Evolutionary conservation across 2,329 filamentous ascomycete genomes (phyloP).

Genomic region (Daldinia sp.): DNA sequence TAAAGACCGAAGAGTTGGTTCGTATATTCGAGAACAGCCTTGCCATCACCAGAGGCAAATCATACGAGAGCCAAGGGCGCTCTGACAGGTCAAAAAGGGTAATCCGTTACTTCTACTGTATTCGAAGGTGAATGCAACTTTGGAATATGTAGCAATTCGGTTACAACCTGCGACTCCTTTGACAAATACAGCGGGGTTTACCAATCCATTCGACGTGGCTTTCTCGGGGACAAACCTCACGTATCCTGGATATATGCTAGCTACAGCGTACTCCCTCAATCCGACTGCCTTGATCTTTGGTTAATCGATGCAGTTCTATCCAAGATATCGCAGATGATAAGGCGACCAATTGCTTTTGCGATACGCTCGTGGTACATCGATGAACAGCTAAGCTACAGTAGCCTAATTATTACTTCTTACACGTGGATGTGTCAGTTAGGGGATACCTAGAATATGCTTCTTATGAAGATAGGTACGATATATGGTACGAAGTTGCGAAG

Average conservation of each 20-base stretch:
- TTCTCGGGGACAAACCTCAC: too few species aligned
- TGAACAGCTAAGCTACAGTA: neutral
- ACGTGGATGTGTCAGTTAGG: neutral
- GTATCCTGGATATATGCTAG: too few species aligned
- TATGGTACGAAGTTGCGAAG: neutral
- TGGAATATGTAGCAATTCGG: neutral
- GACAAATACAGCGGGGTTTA: neutral
- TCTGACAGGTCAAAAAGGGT: neutral
- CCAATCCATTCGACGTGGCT: neutral
- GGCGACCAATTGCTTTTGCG: neutral
- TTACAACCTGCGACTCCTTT: neutral
- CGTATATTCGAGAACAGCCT: slow-evolving; percentile 4
- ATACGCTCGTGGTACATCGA: neutral
- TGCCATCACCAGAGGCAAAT: neutral
- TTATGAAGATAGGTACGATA: neutral
- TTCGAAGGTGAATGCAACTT: slow-evolving; percentile 8
- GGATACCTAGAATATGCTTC: neutral
- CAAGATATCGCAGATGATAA: neutral
- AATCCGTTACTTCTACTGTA: slow-evolving; percentile 2
- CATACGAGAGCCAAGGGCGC: neutral
- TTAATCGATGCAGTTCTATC: neutral
- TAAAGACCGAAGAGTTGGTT: slow-evolving; percentile 9
- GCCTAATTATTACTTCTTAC: neutral
- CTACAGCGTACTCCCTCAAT: neutral
- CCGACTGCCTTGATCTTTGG: neutral